Conservation (phyloP, 1,139 yeast species). For the Magnusiomyces tetraspermus region DNA sequence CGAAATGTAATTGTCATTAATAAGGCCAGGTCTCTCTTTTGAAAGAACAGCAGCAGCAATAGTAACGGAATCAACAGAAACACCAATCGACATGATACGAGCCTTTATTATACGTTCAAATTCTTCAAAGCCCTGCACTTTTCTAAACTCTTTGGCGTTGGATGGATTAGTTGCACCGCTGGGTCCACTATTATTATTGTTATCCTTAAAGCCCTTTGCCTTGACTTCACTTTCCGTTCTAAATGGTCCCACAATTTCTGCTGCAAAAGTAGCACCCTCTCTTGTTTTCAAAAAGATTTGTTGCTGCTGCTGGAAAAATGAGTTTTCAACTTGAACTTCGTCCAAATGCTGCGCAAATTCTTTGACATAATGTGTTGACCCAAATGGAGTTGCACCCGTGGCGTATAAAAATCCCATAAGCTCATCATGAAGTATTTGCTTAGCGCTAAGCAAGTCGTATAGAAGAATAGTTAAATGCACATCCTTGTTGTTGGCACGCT, state of each 20-base stretch:
- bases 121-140: neutral
- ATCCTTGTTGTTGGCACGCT: neutral
- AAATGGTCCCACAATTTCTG: neutral
- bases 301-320: neutral
- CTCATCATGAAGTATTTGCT: conserved; percentile 63
- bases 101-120: conserved; percentile 11
- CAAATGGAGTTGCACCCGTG: conserved; percentile 59
- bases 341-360: conserved; percentile 20
- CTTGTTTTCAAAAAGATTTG: neutral
- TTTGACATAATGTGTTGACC: conserved; percentile 42
- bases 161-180: too few relatives aligned
- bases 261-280: neutral
- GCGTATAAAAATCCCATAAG: conserved; percentile 55
- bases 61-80: conserved; percentile 14
- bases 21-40: conserved; percentile 8
- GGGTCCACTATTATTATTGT: too few relatives aligned
- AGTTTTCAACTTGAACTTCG: conserved; percentile 7
- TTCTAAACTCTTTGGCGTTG: too few relatives aligned
- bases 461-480: conserved; percentile 48
- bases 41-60: conserved; percentile 12
- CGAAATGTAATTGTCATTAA: neutral
- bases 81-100: conserved; percentile 14
- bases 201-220: too few relatives aligned
- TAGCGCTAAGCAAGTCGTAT: conserved; percentile 63
- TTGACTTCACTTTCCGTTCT: too few relatives aligned